Evolutionary conservation across 768 basidiomycete genomes (phyloP).

Genomic region (Panaeolus papilionaceus): DNA sequence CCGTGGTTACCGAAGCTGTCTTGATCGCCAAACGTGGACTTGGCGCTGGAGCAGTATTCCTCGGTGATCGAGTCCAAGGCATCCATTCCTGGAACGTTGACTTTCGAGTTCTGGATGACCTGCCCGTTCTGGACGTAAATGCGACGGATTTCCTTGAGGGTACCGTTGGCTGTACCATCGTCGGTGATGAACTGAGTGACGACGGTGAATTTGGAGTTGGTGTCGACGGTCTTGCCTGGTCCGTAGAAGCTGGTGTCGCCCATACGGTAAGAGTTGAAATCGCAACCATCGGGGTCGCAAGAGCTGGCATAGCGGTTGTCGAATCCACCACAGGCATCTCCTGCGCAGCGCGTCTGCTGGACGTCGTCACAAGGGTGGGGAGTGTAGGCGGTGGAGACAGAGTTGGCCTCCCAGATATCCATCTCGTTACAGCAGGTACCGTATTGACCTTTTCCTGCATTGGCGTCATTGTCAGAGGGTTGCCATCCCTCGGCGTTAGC

Average conservation of each 20-base stretch:
- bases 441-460: slow-evolving; percentile 34
- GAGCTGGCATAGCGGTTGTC: slow-evolving; percentile 46
- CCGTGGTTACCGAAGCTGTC: slow-evolving; percentile 48
- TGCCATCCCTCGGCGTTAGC: slow-evolving; percentile 31
- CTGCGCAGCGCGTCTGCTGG: slow-evolving; percentile 49
- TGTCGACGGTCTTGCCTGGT: slow-evolving; percentile 39
- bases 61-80: slow-evolving; percentile 53
- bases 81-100: slow-evolving; percentile 50
- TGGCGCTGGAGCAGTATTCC: slow-evolving; percentile 50
- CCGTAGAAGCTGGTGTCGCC: slow-evolving; percentile 56
- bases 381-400: slow-evolving; percentile 54
- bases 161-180: slow-evolving; percentile 50
- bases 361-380: slow-evolving; percentile 54
- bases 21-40: slow-evolving; percentile 50
- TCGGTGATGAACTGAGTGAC: slow-evolving; percentile 64
- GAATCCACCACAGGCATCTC: slow-evolving; percentile 42
- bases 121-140: slow-evolving; percentile 60
- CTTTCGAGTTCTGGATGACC: slow-evolving; percentile 56
- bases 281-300: slow-evolving; percentile 65
- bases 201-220: slow-evolving; percentile 50
- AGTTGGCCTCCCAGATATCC: slow-evolving; percentile 69
- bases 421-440: slow-evolving; percentile 44
- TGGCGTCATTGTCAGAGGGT: slow-evolving; percentile 33
- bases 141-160: slow-evolving; percentile 60
- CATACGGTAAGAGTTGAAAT: slow-evolving; percentile 69